Percentiles rank a stretch among this genome's conserved stretches.
Conservation (phyloP, 2,329 filamentous ascomycete species). For the Apiospora kogelbergensis region DNA sequence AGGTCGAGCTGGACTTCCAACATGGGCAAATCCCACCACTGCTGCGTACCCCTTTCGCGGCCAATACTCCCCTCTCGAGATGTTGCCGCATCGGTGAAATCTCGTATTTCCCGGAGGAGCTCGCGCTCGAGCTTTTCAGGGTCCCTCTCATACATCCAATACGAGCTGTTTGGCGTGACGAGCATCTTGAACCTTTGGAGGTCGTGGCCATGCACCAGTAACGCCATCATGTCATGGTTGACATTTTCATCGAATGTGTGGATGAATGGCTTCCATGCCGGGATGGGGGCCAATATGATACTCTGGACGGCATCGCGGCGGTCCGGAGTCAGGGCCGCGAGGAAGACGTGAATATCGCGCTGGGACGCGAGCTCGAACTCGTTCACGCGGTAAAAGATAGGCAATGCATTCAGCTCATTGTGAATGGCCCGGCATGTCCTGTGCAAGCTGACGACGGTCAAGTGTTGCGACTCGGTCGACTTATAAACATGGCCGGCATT, state of each 20-base stretch:
- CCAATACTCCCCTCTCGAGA: background rate
- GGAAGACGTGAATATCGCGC: conserved; percentile 1
- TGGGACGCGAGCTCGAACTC: conserved; percentile 7
- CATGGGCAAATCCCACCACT: background rate
- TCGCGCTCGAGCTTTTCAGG: background rate
- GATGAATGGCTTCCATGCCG: background rate
- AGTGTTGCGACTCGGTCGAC: background rate
- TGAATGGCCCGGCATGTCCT: conserved; percentile 14
- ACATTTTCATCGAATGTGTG: background rate
- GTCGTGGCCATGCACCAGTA: background rate
- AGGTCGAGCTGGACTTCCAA: background rate
- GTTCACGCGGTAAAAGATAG: conserved; percentile 16
- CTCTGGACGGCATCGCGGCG: conserved; percentile 14
- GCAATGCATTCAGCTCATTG: conserved; percentile 11
- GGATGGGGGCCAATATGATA: background rate
- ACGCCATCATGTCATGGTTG: background rate
- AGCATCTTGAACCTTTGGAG: background rate
- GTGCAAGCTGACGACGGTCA: conserved; percentile 7
- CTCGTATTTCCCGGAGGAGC: background rate
- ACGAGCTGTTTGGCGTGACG: background rate
- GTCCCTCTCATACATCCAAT: background rate
- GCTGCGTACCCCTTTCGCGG: background rate
- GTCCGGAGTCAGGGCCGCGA: conserved; percentile 14
- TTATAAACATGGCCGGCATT: conserved; percentile 1
- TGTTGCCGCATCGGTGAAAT: background rate